Conservation (phyloP, 208 protist species). For the Novymonas esmeraldas region DNA sequence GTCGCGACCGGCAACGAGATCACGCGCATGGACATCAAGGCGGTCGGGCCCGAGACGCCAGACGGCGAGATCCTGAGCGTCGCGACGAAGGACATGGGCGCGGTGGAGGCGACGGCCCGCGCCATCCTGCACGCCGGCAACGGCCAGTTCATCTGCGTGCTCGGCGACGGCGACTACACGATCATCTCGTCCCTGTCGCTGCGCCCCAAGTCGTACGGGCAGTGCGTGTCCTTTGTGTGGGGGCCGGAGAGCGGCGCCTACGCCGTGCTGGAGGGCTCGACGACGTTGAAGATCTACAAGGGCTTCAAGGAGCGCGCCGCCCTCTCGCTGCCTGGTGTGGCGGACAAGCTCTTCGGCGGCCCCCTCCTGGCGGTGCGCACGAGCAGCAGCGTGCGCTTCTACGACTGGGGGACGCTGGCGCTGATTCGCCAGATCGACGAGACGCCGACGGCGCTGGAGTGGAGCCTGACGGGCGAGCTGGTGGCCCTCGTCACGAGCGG, state of each 20-base stretch:
- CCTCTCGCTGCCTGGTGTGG: conserved; percentile 62
- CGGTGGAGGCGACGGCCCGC: conserved; percentile 94
- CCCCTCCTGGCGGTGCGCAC: conserved; percentile 91
- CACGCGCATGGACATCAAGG: conserved; percentile 87
- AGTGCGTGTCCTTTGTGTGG: conserved; percentile 97
- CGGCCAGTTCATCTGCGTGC: conserved; percentile 94
- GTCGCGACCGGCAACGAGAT: conserved; percentile 96
- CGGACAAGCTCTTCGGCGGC: conserved; percentile 88
- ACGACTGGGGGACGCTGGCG: conserved; percentile 96
- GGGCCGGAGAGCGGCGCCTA: conserved; percentile 88
- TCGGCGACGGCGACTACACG: conserved; percentile 98
- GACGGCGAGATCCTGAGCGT: conserved; percentile 81
- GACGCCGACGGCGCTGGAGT: conserved; percentile 86
- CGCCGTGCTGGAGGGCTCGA: conserved; percentile 91
- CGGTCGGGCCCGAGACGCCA: conserved; percentile 42
- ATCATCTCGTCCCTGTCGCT: conserved; percentile 97
- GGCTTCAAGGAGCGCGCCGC: conserved; percentile 95
- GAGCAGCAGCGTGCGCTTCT: conserved; percentile 91
- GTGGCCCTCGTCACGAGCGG: conserved; percentile 90
- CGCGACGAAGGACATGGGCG: conserved; percentile 95
- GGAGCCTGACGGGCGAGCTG: conserved; percentile 92
- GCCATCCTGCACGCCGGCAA: conserved; percentile 93
- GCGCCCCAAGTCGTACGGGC: conserved; percentile 97
- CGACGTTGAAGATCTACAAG: conserved; percentile 92
- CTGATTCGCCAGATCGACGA: conserved; percentile 97